Percentiles rank a stretch among this genome's conserved stretches.
Conservation (phyloP, 306 rosid genomes). For the Lagenaria siceraria region DNA sequence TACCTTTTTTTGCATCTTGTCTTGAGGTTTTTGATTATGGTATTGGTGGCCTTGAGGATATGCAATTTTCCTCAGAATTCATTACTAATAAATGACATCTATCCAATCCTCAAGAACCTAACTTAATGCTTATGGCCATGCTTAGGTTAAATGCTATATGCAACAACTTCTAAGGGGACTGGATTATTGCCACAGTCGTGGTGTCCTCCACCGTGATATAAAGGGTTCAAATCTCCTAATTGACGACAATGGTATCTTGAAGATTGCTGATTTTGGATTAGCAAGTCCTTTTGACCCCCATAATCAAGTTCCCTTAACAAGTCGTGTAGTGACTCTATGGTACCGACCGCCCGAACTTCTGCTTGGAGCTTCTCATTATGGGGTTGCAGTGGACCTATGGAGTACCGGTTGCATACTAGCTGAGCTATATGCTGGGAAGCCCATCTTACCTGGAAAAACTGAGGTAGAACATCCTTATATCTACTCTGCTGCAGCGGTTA, state of each 20-base stretch:
- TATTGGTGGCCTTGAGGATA: neutral
- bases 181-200: conserved; percentile 75
- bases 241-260: conserved; percentile 62
- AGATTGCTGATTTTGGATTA: conserved; percentile 94
- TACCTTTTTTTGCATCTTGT: neutral
- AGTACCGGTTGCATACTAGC: conserved; percentile 92
- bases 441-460: conserved; percentile 89
- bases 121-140: conserved; percentile 10
- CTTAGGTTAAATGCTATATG: conserved; percentile 81
- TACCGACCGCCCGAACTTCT: conserved; percentile 95
- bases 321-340: conserved; percentile 95
- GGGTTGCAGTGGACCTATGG: conserved; percentile 93
- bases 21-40: neutral
- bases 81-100: neutral
- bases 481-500: neutral
- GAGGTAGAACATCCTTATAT: conserved; percentile 43
- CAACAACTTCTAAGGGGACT: conserved; percentile 85
- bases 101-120: conserved; percentile 8
- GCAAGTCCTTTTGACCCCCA: conserved; percentile 66
- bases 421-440: conserved; percentile 76
- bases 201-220: conserved; percentile 94
- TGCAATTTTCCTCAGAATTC: conserved; percentile 4
- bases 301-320: conserved; percentile 54
- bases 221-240: conserved; percentile 95
- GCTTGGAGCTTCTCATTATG: conserved; percentile 82